Percentiles rank a stretch among this genome's conserved stretches.
These are phyloP conservation scores for Parathielavia hyrcaniae DNA, from an alignment of 495 filamentous ascomycete species.

Conservation along the genomic window DNA sequence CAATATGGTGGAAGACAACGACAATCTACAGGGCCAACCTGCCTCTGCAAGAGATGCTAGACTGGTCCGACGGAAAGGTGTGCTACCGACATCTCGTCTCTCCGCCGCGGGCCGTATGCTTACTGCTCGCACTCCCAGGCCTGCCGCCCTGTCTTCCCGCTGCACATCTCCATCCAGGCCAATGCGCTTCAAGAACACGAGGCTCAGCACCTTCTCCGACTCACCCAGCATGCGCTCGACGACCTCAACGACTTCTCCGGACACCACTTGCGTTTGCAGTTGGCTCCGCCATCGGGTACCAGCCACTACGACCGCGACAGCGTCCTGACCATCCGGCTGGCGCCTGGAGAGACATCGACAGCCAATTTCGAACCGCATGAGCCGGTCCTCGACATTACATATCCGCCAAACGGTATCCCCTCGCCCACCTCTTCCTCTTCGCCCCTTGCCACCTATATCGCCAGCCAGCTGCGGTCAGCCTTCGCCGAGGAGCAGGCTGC, in stretches of 20 bases:
- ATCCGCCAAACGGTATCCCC: constrained; percentile 67
- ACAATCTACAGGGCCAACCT: constrained; percentile 83
- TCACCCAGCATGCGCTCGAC: constrained; percentile 84
- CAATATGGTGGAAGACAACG: constrained; percentile 97
- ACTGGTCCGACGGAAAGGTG: constrained; percentile 92
- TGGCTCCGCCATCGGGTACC: constrained; percentile 41
- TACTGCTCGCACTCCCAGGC: constrained; percentile 48
- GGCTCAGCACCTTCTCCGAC: constrained; percentile 67
- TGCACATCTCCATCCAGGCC: constrained; percentile 73
- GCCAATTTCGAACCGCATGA: constrained; percentile 61
- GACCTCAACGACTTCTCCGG: constrained; percentile 89
- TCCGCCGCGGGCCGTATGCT: background rate
- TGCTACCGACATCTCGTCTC: constrained; percentile 16
- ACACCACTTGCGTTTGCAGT: constrained; percentile 73
- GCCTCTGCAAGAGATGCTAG: constrained; percentile 78
- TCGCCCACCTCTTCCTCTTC: constrained; percentile 63
- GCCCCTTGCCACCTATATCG: constrained; percentile 71
- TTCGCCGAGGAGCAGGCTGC: constrained; percentile 88
- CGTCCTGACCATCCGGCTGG: constrained; percentile 64
- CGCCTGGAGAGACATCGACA: constrained; percentile 55
- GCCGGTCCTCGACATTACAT: constrained; percentile 71
- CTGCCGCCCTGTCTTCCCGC: constrained; percentile 81
- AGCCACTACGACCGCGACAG: constrained; percentile 40
- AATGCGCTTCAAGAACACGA: constrained; percentile 60
- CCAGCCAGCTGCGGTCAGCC: constrained; percentile 65